These are phyloP conservation scores for Nemania sp. DNA, from an alignment of 2,329 filamentous ascomycete species.

Conservation along the genomic window DNA sequence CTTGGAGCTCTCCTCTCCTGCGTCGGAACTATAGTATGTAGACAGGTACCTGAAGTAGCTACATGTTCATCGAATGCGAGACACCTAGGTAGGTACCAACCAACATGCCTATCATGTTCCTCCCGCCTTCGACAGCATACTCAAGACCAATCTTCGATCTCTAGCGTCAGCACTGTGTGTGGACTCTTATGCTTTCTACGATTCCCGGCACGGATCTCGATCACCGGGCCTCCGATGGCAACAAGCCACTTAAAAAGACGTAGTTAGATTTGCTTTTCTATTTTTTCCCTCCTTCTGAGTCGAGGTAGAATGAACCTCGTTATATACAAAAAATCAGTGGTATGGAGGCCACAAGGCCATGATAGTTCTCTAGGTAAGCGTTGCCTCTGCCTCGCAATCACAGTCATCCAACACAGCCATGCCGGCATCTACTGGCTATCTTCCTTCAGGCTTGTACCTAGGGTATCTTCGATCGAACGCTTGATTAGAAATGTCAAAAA, in stretches of 20 bases:
- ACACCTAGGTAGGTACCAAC: too few relatives aligned
- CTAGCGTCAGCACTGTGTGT: background rate
- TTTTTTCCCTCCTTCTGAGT: background rate
- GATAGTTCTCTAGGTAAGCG: background rate
- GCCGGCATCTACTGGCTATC: slow-evolving; percentile 19
- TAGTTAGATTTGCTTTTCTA: background rate
- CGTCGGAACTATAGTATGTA: too few relatives aligned
- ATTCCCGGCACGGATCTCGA: background rate
- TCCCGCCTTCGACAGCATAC: background rate
- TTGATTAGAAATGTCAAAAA: slow-evolving; percentile 15
- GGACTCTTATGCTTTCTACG: background rate
- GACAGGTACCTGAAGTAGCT: too few relatives aligned
- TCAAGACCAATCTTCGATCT: background rate
- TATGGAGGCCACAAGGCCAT: background rate
- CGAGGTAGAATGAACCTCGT: background rate
- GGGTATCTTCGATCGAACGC: slow-evolving; percentile 32
- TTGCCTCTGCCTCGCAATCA: background rate
- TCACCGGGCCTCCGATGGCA: background rate
- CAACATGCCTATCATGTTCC: too few relatives aligned
- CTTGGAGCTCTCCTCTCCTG: background rate
- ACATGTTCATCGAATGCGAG: too few relatives aligned
- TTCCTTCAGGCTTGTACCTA: slow-evolving; percentile 26
- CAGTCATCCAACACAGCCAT: slow-evolving; percentile 16
- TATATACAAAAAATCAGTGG: background rate
- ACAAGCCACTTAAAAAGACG: background rate